phyloP scores from a whole-genome alignment of 2,329 filamentous ascomycete species.

The Elsinoe batatas region DNA sequence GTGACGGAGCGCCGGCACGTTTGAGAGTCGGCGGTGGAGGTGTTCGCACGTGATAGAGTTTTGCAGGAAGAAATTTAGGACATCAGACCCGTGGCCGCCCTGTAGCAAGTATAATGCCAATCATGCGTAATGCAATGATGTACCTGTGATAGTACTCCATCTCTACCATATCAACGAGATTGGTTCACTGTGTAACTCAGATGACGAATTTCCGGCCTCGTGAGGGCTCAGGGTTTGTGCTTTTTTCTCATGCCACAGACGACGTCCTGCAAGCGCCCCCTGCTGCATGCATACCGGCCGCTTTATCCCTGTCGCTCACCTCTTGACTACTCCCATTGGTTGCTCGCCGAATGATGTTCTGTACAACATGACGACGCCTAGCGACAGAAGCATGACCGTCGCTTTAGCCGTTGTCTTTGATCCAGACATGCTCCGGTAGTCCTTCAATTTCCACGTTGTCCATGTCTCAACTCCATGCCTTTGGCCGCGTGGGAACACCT shows the following conservation, averaged over 20 bases:
- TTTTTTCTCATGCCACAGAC: background rate
- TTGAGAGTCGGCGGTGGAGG: background rate
- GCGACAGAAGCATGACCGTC: background rate
- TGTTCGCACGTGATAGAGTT: conserved; percentile 6
- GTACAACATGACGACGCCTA: background rate
- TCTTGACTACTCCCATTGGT: background rate
- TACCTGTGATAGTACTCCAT: background rate
- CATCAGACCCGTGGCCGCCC: too few species aligned
- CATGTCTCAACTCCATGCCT: conserved; percentile 1
- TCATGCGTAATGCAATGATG: too few species aligned
- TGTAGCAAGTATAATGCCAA: too few species aligned
- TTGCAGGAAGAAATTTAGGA: too few species aligned
- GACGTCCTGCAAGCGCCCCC: conserved; percentile 5
- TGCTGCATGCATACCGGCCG: background rate
- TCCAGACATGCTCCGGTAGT: conserved; percentile 2
- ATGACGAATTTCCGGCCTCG: background rate
- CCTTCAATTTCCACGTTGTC: conserved; percentile 6
- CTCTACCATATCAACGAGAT: background rate
- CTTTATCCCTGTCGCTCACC: background rate
- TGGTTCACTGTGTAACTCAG: too few species aligned
- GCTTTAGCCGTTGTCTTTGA: background rate
- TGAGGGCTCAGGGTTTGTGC: background rate
- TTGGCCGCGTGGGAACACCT: background rate
- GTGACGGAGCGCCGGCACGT: background rate
- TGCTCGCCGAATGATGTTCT: background rate